Base-by-base conservation (phyloP, 1,139 yeast species). In the Pichia sp. region DNA sequence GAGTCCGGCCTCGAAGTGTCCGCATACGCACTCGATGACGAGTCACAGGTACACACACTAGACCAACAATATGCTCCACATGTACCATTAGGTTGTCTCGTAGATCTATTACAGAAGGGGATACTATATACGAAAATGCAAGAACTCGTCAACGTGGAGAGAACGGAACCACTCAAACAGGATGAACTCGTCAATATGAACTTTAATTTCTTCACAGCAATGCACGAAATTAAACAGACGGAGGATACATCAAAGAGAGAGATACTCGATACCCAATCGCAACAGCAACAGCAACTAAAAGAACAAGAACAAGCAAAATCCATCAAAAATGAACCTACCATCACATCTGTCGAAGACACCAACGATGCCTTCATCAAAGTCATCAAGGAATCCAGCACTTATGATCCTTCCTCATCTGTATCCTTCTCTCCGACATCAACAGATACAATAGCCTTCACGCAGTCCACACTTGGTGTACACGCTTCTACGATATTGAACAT, bases 71-170 rank as follows among this genome's bases (percentile, higher is more conserved):
- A 69, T 44, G 62, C 65, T 1, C 62, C 64, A 17, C 61, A 67
- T 25, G 68, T 81, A 22, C 75, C 82, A 2, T 61, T 82, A 3
- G 97, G 97, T 1, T 74, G 85, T 41, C 63, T 88, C 19, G 94
- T 88, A 11, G 75, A 76, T 51, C 62, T 88, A 35, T 79, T 88
- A 1, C 96, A 88, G 51, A 83, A 79, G 55, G 97, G 97, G 2
- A 74, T 88, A 20, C 68, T 87, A 39, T 84, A 79, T 53, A 65
- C 70, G 21, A 76, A 72, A 48, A 68, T 74, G 27, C 80, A 75
- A 71, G 10, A 27, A 39, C 18, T 22, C 20, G 4, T 31, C 34
- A 5, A 34, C 36, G 6, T 31, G 11, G n/a, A 6, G 12, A 14
- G 22, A 8, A 5, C 42, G 5, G 40, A 44, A 12, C 29, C 40